Percentiles rank a stretch among this genome's conserved stretches.
phyloP scores from a whole-genome alignment of 495 filamentous ascomycete species.

The Daldinia grandis region DNA sequence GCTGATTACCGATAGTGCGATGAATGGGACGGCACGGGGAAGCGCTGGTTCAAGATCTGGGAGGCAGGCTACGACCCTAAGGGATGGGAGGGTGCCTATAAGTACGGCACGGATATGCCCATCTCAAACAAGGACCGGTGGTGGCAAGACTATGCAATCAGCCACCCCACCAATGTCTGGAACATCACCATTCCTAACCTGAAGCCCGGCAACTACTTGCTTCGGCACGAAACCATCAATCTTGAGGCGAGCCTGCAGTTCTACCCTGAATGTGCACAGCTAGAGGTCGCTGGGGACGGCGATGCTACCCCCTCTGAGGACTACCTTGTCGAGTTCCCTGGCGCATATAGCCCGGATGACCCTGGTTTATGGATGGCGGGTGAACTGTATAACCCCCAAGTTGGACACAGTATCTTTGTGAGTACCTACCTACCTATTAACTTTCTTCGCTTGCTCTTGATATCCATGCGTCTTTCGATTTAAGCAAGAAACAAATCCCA shows the following conservation, averaged over 20 bases:
- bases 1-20: conserved; percentile 30
- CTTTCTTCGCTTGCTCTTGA: neutral
- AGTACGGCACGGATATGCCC: conserved; percentile 5
- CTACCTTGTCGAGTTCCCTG: conserved; percentile 48
- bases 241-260: conserved; percentile 47
- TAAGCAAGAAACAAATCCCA: no score
- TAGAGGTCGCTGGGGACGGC: conserved; percentile 51
- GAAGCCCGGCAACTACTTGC: conserved; percentile 52
- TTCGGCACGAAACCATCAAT: conserved; percentile 53
- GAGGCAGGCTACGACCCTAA: conserved; percentile 35
- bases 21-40: conserved; percentile 47
- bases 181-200: conserved; percentile 44
- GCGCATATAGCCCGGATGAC: conserved; percentile 10
- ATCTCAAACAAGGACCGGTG: neutral
- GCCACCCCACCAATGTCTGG: neutral
- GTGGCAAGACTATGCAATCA: conserved; percentile 11
- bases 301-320: conserved; percentile 41
- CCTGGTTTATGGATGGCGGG: neutral
- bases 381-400: neutral
- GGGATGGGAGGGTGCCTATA: conserved; percentile 41
- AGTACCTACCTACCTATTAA: no score
- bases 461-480: no score
- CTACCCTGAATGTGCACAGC: conserved; percentile 56
- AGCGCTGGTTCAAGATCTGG: conserved; percentile 60
- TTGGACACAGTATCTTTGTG: neutral